Evolutionary conservation across 73 alveolate genomes (phyloP).

Genomic region (Tetrahymena malaccensis): DNA sequence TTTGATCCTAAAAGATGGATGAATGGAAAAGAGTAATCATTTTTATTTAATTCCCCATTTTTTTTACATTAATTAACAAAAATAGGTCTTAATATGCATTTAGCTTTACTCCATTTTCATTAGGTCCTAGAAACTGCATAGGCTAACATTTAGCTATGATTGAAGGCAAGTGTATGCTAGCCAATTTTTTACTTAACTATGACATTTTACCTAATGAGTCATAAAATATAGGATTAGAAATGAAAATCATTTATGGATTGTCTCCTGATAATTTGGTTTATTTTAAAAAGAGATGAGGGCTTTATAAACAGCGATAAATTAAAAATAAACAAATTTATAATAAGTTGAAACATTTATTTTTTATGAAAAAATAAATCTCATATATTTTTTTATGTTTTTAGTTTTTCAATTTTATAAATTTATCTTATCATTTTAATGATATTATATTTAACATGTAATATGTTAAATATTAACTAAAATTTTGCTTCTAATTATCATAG

Average conservation of each 20-base stretch:
- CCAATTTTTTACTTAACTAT: slow-evolving; percentile 1
- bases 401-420: too few species aligned
- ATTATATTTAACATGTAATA: too few species aligned
- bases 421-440: too few species aligned
- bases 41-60: too few species aligned
- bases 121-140: slow-evolving; percentile 14
- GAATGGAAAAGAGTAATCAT: neutral
- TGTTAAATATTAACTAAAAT: too few species aligned
- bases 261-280: neutral
- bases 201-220: neutral
- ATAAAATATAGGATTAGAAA: neutral
- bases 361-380: too few species aligned
- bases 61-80: neutral
- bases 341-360: too few species aligned
- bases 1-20: slow-evolving; percentile 36
- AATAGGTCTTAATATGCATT: neutral
- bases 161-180: slow-evolving; percentile 7
- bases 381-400: too few species aligned
- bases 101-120: slow-evolving; percentile 16
- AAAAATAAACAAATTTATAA: too few species aligned
- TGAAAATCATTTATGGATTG: neutral
- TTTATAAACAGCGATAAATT: too few species aligned
- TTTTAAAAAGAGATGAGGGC: neutral
- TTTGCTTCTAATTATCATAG: too few species aligned
- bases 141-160: slow-evolving; percentile 21